Evolutionary conservation across 495 filamentous ascomycete species (phyloP).

Genomic region (Tuber magnatum): DNA sequence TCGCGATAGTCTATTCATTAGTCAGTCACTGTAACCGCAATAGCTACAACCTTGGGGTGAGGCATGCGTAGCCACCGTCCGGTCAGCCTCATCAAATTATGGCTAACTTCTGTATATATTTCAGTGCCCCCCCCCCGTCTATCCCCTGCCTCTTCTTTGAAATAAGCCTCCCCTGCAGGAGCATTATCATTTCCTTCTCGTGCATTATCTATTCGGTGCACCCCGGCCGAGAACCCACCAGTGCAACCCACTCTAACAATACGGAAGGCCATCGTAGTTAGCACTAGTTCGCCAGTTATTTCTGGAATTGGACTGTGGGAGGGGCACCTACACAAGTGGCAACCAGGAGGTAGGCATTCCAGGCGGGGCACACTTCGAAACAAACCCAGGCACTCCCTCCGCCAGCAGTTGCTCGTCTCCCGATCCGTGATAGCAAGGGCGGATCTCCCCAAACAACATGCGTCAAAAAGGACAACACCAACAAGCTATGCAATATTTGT

Average conservation of each 20-base stretch:
- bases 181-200: not conserved
- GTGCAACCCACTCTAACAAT: not conserved
- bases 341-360: not conserved
- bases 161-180: not conserved
- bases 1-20: not conserved
- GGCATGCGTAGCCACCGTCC: not conserved
- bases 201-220: not conserved
- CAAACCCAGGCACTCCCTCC: not conserved
- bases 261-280: not conserved
- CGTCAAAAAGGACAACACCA: not conserved
- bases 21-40: not conserved
- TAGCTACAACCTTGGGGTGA: not conserved
- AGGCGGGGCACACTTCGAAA: not conserved
- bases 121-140: not conserved
- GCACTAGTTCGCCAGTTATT: not conserved
- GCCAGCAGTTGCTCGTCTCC: not conserved
- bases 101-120: not conserved
- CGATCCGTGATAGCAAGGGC: not conserved
- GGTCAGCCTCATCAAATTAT: not conserved
- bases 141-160: not conserved
- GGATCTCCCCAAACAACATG: not conserved
- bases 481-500: not conserved
- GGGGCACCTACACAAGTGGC: not conserved
- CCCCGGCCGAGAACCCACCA: not conserved
- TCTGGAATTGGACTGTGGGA: not conserved